A percentile compares a stretch with the other conserved stretches of the same genome.
These are phyloP conservation scores for Dictyostelium brefeldianum DNA, from an alignment of 78 protist genomes.

Conservation along the genomic window DNA sequence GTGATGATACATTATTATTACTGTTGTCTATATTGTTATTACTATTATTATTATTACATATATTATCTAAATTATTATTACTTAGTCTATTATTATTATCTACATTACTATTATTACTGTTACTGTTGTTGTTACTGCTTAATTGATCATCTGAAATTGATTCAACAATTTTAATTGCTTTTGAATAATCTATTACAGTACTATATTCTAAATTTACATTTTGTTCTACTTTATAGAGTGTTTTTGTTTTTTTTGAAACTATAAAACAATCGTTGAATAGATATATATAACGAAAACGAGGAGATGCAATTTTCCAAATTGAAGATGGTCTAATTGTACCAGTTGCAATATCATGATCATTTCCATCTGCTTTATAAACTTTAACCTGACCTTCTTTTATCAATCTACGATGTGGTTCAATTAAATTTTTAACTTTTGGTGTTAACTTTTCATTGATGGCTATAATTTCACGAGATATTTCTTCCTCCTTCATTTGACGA, in stretches of 20 bases:
- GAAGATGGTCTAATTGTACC: slow-evolving; percentile 41
- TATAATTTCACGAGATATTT: slow-evolving; percentile 19
- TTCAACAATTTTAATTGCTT: neutral
- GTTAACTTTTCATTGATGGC: slow-evolving; percentile 36
- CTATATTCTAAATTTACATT: slow-evolving; percentile 41
- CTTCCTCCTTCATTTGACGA: slow-evolving; percentile 64
- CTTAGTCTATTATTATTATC: neutral
- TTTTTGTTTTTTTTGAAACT: slow-evolving; percentile 46
- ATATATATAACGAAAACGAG: slow-evolving; percentile 2
- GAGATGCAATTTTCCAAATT: neutral
- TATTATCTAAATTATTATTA: neutral
- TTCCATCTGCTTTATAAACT: slow-evolving; percentile 39
- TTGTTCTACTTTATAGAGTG: slow-evolving; percentile 44
- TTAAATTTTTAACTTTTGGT: slow-evolving; percentile 29
- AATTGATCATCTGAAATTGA: neutral
- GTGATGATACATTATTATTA: neutral
- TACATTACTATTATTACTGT: neutral
- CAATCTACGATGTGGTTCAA: slow-evolving; percentile 71
- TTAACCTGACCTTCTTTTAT: slow-evolving; percentile 67
- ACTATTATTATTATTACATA: neutral
- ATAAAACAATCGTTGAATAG: slow-evolving; percentile 48
- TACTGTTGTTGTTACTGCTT: slow-evolving; percentile 24
- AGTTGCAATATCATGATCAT: slow-evolving; percentile 28
- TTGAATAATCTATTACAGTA: slow-evolving; percentile 27
- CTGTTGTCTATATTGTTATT: neutral